These are phyloP conservation scores for Tricholoma furcatifolium DNA, from an alignment of 768 basidiomycete species.

Conservation along the genomic window DNA sequence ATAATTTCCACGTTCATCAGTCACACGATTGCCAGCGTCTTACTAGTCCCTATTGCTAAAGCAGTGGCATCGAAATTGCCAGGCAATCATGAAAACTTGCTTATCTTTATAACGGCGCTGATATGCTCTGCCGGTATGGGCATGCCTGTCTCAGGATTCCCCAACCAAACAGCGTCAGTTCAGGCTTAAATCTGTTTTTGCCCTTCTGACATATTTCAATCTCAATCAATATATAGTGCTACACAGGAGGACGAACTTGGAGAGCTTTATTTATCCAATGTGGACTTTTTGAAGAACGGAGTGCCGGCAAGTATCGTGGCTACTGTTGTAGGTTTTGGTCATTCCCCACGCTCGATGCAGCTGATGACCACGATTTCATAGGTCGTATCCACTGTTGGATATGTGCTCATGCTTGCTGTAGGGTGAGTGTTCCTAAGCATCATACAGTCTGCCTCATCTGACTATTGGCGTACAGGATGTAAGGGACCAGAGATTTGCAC, in stretches of 20 bases:
- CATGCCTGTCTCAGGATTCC: constrained; percentile 98
- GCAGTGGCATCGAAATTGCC: constrained; percentile 83
- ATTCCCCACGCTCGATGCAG: constrained; percentile 1
- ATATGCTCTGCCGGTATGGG: constrained; percentile 98
- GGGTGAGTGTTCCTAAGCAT: constrained; percentile 47
- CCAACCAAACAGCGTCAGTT: constrained; percentile 93
- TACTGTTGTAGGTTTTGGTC: constrained; percentile 54
- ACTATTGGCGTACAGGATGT: constrained; percentile 9
- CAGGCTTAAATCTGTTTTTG: constrained; percentile 1
- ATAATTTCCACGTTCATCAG: constrained; percentile 94
- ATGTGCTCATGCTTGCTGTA: constrained; percentile 67
- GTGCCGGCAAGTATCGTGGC: constrained; percentile 94
- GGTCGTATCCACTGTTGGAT: constrained; percentile 88
- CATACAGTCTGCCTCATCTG: not conserved
- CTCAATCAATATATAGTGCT: constrained; percentile 46
- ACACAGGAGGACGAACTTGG: constrained; percentile 96
- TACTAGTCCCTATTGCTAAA: constrained; percentile 95
- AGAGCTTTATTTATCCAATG: constrained; percentile 77
- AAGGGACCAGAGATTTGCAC: not conserved
- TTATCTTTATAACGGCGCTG: constrained; percentile 91
- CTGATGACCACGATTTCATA: constrained; percentile 26
- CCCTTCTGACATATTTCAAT: constrained; percentile 15
- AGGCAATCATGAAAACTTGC: constrained; percentile 67
- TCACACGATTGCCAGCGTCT: constrained; percentile 94
- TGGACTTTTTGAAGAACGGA: constrained; percentile 92